These are phyloP conservation scores for Sinapis alba DNA, from an alignment of 441 rosid species.

Conservation along the genomic window DNA sequence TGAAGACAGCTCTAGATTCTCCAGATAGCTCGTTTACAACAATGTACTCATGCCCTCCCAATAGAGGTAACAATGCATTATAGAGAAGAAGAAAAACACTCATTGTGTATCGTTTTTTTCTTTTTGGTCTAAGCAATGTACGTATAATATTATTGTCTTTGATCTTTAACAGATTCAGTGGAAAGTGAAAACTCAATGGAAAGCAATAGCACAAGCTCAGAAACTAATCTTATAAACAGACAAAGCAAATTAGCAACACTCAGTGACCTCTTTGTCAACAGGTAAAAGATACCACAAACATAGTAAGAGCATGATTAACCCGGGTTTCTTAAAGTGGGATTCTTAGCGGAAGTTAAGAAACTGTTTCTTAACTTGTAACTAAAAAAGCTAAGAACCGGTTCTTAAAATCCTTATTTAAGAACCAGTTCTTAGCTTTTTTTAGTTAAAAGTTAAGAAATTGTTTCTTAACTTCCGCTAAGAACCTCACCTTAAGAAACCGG, in stretches of 20 bases:
- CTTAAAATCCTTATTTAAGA: too few species aligned
- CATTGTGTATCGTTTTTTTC: not conserved
- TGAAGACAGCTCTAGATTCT: constrained; percentile 20
- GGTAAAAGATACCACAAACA: not conserved
- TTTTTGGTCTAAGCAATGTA: not conserved
- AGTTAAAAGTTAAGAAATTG: too few species aligned
- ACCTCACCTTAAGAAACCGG: too few species aligned
- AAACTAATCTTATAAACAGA: constrained; percentile 9
- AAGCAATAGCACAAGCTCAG: constrained; percentile 11
- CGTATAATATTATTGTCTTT: not conserved
- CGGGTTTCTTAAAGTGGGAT: too few species aligned
- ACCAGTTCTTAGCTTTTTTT: too few species aligned
- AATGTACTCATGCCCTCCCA: constrained; percentile 16
- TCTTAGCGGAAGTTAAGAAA: too few species aligned
- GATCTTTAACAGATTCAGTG: constrained; percentile 30
- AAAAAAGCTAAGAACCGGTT: too few species aligned
- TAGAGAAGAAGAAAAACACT: not conserved
- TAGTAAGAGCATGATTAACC: too few species aligned
- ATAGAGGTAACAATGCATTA: constrained; percentile 19
- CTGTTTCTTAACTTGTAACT: too few species aligned
- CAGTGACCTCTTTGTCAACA: constrained; percentile 18
- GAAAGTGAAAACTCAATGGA: constrained; percentile 14
- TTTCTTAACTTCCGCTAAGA: too few species aligned
- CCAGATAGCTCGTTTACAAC: constrained; percentile 9
- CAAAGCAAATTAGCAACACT: constrained; percentile 21